Evolutionary conservation across 129 eudicot genomes (phyloP), one percentile per base, ranked within the genome.

Genomic region (Escallonia herrerae): DNA sequence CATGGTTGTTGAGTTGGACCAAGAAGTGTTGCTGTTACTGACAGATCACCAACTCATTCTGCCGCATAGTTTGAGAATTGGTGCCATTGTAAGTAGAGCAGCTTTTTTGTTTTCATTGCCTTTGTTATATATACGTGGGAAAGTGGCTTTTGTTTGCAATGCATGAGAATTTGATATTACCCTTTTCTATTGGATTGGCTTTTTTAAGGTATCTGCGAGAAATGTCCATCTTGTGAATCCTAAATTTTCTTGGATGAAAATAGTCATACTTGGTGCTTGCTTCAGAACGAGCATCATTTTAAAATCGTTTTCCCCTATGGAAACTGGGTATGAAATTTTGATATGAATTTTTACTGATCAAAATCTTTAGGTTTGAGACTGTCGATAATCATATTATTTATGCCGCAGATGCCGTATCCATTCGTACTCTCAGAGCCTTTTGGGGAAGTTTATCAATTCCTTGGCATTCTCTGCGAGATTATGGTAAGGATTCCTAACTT

Each of bases 141-240:
- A 49, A 33, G 8, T 33, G 69, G 48, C 6, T 5, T 13, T 50
- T 65, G n/a, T 7, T 37, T 51, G 59, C 70, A 49, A 7, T 49
- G 6, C 42, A 22, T 11, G 3, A 45, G 48, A 2, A 6, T 46
- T 33, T 63, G 58, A 53, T 67, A 45, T n/a, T 10, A 4, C 3
- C 37, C 58, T 41, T 70, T 67, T 11, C 60, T 60, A 47, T 56
- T 37, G 60, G 62, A 39, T 56, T 15, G 45, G 50, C 9, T 75
- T 14, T 49, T 68, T 80, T 3, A 72, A 89, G 99, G 74, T 89
- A 66, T 80, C 86, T 54, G 81, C 82, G 71, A 94, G 77, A 71
- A 89, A 94, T 81, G 87, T 84, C 51, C 99, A 94, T 70, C 43
- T 86, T 22, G 91, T 86, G 72, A 79, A 83, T 72, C 91, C 93